Conservation (phyloP, 2,329 filamentous ascomycete species). For the Aspergillus novofumigatus region DNA sequence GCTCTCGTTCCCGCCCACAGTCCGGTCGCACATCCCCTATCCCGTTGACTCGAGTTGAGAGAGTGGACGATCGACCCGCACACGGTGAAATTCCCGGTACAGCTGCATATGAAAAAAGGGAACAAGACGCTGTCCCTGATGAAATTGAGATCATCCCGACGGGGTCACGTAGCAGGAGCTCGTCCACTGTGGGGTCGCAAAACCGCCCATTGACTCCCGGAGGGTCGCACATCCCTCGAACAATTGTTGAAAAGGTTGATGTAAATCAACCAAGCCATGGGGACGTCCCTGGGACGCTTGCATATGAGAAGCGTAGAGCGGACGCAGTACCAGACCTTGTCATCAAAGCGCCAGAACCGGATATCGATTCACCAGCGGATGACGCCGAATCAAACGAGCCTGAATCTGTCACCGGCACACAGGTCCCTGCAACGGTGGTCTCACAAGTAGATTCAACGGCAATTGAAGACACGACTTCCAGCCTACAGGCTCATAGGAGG, state of each 20-base stretch:
- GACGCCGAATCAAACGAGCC: slow-evolving; percentile 19
- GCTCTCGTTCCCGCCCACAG: slow-evolving; percentile 30
- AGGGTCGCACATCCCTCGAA: slow-evolving; percentile 53
- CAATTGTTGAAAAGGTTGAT: slow-evolving; percentile 60
- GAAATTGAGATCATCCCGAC: slow-evolving; percentile 57
- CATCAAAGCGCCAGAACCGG: slow-evolving; percentile 44
- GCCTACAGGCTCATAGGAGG: slow-evolving; percentile 37
- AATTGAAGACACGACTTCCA: slow-evolving; percentile 29
- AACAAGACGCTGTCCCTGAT: slow-evolving; percentile 59
- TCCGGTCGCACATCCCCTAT: slow-evolving; percentile 50
- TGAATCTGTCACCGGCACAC: slow-evolving; percentile 8
- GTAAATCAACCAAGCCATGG: slow-evolving; percentile 54
- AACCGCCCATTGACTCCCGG: slow-evolving; percentile 49
- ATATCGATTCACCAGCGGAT: slow-evolving; percentile 14
- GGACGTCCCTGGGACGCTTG: slow-evolving; percentile 58
- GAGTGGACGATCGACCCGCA: slow-evolving; percentile 55
- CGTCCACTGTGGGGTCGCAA: slow-evolving; percentile 38
- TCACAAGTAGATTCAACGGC: slow-evolving; percentile 41
- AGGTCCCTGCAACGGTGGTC: slow-evolving; percentile 43
- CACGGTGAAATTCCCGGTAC: slow-evolving; percentile 62
- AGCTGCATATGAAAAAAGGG: slow-evolving; percentile 54
- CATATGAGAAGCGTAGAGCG: slow-evolving; percentile 52
- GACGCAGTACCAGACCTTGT: slow-evolving; percentile 59
- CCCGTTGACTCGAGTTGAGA: slow-evolving; percentile 60
- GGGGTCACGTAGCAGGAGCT: slow-evolving; percentile 37